A percentile compares a stretch with the other conserved stretches of the same genome.
phyloP scores from a whole-genome alignment of 352 stramenopile species.

The Sclerospora graminicola region DNA sequence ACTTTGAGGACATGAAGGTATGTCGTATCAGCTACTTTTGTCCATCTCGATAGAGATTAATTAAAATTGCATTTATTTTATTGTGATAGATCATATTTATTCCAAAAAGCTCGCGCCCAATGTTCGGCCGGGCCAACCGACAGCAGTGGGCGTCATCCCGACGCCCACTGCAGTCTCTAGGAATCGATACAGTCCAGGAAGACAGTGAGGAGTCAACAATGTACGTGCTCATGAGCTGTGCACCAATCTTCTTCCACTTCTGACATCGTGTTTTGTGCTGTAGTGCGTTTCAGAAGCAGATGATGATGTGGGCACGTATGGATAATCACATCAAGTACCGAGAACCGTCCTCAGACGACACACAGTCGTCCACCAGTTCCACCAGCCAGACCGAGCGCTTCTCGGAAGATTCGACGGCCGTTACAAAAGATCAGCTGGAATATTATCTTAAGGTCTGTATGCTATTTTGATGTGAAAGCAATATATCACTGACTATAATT shows the following conservation, averaged over 20 bases:
- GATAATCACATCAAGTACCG: constrained; percentile 42
- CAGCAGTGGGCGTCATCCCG: constrained; percentile 23
- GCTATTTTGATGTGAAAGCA: not conserved
- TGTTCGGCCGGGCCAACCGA: constrained; percentile 46
- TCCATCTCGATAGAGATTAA: too few species aligned
- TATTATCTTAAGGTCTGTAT: constrained; percentile 75
- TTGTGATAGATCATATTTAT: constrained; percentile 72
- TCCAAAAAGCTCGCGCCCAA: constrained; percentile 50
- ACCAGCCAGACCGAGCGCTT: constrained; percentile 33
- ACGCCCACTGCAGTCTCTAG: constrained; percentile 29
- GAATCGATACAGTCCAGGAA: constrained; percentile 29
- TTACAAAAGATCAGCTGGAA: constrained; percentile 78
- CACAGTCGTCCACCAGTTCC: constrained; percentile 46
- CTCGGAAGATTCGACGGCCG: constrained; percentile 40
- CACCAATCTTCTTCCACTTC: not conserved
- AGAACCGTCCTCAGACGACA: constrained; percentile 36
- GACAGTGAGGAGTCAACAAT: constrained; percentile 45
- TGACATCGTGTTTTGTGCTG: constrained; percentile 8
- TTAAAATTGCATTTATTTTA: too few species aligned
- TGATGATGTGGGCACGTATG: constrained; percentile 68
- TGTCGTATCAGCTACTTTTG: too few species aligned
- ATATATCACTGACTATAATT: constrained; percentile 4
- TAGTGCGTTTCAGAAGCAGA: constrained; percentile 60
- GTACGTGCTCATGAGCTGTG: constrained; percentile 16
- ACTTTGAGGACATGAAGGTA: constrained; percentile 76